Base-by-base conservation (phyloP, 148 eudicot species). In the Vaccinium corymbosum region DNA sequence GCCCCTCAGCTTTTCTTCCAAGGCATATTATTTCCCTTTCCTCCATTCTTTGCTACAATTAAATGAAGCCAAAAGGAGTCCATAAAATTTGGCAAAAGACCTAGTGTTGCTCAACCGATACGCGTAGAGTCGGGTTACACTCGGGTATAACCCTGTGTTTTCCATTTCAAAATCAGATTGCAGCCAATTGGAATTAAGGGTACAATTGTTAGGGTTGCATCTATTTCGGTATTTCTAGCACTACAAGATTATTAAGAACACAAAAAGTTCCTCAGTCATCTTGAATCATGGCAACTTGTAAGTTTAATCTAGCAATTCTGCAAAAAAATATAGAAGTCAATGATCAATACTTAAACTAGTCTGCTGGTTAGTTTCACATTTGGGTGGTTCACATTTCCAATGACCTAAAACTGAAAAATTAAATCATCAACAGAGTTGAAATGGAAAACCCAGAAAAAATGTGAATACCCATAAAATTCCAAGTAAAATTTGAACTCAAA, bases 1-100 rank as follows among this genome's bases (percentile, higher is more conserved):
- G 48, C 61, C 19, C 15, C 49, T 49, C 7, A 51, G 66, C 68
- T 7, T 61, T 80, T 32, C 38, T 80, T 8, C 35, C 32, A 66
- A 62, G 82, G 84, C 78, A 53, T 51, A 81, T 76, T 17, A 48
- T 52, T 82, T 77, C 25, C 81, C 73, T 55, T 42, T 81, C 27
- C 55, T 27, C 32, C 59, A 68, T 38, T 81, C 56, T 52, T 53
- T 64, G 57, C 52, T 50, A 81, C 55, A 64, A 81, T 13, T 74
- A 72, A 59, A 57, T 59, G 62, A 11, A 35, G 38, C 22, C 13
- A 14, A 85, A 81, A 51, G 17, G 64, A 13, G 76, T 35, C n/a
- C 14, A 76, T 48, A 14, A 81, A 49, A 71, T 71, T 25, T 9
- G 29, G 52, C 17, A 71, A 27, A 29, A 71, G 64, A 38, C 20